phyloP scores from a whole-genome alignment of 345 rosid species.

The Eucalyptus viminalis region DNA sequence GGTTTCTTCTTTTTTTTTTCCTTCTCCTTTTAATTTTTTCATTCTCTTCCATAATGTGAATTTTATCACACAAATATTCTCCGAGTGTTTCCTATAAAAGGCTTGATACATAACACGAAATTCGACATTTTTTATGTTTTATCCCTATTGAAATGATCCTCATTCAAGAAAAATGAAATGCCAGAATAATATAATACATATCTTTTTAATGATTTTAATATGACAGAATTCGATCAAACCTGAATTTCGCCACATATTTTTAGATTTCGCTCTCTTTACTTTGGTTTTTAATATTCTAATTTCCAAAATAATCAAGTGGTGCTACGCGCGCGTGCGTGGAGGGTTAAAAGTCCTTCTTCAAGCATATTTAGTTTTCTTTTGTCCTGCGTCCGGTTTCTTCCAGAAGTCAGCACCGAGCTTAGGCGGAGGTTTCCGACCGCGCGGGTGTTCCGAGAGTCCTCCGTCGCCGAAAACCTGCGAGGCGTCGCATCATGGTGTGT shows the following conservation, averaged over 20 bases:
- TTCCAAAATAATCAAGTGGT: not conserved
- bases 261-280: not conserved
- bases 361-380: not conserved
- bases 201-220: not conserved
- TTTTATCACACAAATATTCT: not conserved
- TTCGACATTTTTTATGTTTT: not conserved
- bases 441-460: not conserved
- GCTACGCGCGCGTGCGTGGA: not conserved
- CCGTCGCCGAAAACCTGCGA: not conserved
- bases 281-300: not conserved
- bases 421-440: not conserved
- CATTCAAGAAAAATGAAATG: not conserved
- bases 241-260: not conserved
- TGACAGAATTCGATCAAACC: not conserved
- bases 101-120: not conserved
- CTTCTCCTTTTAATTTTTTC: not conserved
- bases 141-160: not conserved
- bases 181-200: not conserved
- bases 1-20: not conserved
- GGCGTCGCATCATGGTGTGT: not conserved
- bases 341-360: not conserved
- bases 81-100: accelerated
- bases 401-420: not conserved
- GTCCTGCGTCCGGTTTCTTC: not conserved
- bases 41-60: not conserved